Percentiles rank a stretch among this genome's conserved stretches.
These are phyloP conservation scores for Metroxylon sagu DNA, from an alignment of 176 grass and related monocot genomes.

Conservation along the genomic window DNA sequence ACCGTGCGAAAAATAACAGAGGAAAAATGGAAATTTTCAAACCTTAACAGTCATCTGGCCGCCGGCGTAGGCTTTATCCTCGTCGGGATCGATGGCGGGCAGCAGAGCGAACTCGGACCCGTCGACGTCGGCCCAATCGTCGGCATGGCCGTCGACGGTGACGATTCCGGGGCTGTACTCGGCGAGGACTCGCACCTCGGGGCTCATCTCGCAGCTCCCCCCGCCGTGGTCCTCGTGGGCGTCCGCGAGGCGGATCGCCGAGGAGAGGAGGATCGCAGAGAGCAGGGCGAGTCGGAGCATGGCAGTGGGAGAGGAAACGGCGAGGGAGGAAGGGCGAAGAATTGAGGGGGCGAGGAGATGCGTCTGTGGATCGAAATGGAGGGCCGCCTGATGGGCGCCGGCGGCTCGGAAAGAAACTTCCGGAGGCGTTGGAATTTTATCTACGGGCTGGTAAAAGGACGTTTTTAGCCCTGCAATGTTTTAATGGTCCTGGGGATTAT, in stretches of 20 bases:
- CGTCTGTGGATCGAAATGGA: too few relatives aligned
- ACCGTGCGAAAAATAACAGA: neutral
- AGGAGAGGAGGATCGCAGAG: conserved; percentile 18
- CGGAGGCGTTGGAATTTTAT: too few relatives aligned
- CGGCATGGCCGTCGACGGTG: conserved; percentile 64
- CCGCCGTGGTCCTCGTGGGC: conserved; percentile 76
- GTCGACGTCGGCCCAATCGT: conserved; percentile 71
- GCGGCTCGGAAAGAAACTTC: too few relatives aligned
- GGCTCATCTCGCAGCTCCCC: conserved; percentile 39
- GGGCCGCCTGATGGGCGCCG: too few relatives aligned
- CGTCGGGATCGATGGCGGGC: conserved; percentile 78
- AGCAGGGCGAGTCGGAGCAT: conserved; percentile 21
- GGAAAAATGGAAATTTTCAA: neutral
- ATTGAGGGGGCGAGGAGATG: too few relatives aligned
- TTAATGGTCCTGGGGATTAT: too few relatives aligned
- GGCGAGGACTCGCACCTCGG: conserved; percentile 45
- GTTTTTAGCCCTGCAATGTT: too few relatives aligned
- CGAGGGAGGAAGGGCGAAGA: neutral
- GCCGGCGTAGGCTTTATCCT: conserved; percentile 72
- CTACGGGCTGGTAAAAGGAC: too few relatives aligned
- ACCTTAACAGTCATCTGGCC: conserved; percentile 78
- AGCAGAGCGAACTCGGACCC: conserved; percentile 67
- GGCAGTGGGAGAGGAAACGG: conserved; percentile 2
- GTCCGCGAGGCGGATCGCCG: conserved; percentile 11
- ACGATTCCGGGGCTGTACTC: conserved; percentile 69